Percentiles rank a stretch among this genome's conserved stretches.
These are phyloP conservation scores for Chytridium lagenaria DNA, from an alignment of 371 early-diverging fungal species.

Conservation along the genomic window DNA sequence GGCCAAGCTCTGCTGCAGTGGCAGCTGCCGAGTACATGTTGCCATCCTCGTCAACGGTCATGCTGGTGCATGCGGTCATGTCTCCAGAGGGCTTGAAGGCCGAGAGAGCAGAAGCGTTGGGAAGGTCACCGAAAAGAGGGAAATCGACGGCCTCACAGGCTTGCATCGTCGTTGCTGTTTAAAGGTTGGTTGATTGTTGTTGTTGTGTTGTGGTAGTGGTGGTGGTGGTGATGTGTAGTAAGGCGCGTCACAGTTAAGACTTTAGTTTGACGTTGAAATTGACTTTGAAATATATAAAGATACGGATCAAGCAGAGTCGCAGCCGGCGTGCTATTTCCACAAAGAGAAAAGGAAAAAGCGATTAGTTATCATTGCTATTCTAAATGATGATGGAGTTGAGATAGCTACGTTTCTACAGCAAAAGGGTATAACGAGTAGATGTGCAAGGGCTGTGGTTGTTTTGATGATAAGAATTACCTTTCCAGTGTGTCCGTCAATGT, in stretches of 20 bases:
- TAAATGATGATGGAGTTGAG: too few relatives aligned
- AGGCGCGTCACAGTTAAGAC: too few relatives aligned
- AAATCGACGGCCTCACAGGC: not conserved
- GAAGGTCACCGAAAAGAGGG: conserved; percentile 13
- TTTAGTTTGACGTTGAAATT: too few relatives aligned
- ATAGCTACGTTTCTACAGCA: too few relatives aligned
- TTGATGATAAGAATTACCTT: too few relatives aligned
- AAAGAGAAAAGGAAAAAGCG: too few relatives aligned
- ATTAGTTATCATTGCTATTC: too few relatives aligned
- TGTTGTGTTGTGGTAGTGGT: not conserved
- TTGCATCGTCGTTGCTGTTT: not conserved
- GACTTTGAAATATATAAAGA: not conserved
- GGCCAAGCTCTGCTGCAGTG: conserved; percentile 9
- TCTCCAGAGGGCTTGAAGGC: too few relatives aligned
- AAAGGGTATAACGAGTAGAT: not conserved
- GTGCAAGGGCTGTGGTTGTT: not conserved
- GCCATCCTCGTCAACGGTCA: not conserved
- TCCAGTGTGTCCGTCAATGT: conserved; percentile 22
- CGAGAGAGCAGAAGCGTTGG: too few relatives aligned
- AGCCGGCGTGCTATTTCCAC: conserved; percentile 6
- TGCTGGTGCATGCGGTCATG: too few relatives aligned
- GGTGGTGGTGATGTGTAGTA: not conserved
- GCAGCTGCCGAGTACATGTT: not conserved
- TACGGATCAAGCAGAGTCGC: conserved; percentile 4
- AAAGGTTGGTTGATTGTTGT: not conserved